Evolutionary conservation across 1,139 yeast species (phyloP).

Genomic region (Candida frijolesensis): DNA sequence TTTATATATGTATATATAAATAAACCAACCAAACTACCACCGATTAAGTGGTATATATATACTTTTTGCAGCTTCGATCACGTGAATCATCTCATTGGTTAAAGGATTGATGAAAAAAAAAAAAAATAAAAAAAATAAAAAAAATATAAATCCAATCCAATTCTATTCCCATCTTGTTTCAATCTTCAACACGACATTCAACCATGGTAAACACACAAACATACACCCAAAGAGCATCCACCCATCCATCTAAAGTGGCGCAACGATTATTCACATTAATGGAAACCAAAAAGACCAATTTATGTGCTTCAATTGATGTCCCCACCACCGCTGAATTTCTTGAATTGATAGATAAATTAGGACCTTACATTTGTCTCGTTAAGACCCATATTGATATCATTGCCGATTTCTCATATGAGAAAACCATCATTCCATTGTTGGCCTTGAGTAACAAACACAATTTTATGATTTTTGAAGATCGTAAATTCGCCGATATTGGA

Average conservation of each 20-base stretch:
- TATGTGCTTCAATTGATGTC: slow-evolving; percentile 97
- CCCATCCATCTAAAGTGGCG: slow-evolving; percentile 80
- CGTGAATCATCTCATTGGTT: background rate
- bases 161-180: background rate
- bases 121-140: slow-evolving; percentile 1
- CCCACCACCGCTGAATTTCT: slow-evolving; percentile 76
- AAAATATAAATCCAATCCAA: background rate
- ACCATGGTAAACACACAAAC: slow-evolving; percentile 32
- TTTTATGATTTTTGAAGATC: slow-evolving; percentile 89
- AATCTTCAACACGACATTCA: background rate
- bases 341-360: slow-evolving; percentile 70
- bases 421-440: slow-evolving; percentile 73
- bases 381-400: slow-evolving; percentile 95
- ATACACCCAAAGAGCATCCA: slow-evolving; percentile 69
- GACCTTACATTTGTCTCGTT: slow-evolving; percentile 88
- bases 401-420: slow-evolving; percentile 82
- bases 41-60: too few species aligned
- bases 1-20: background rate
- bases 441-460: slow-evolving; percentile 73
- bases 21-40: too few species aligned
- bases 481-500: slow-evolving; percentile 99
- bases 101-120: background rate
- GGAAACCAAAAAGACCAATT: slow-evolving; percentile 79
- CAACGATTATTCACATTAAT: slow-evolving; percentile 70
- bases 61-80: background rate